Evolutionary conservation across 495 filamentous ascomycete genomes (phyloP).

Genomic region (Pseudoneurospora amorphoporcata): DNA sequence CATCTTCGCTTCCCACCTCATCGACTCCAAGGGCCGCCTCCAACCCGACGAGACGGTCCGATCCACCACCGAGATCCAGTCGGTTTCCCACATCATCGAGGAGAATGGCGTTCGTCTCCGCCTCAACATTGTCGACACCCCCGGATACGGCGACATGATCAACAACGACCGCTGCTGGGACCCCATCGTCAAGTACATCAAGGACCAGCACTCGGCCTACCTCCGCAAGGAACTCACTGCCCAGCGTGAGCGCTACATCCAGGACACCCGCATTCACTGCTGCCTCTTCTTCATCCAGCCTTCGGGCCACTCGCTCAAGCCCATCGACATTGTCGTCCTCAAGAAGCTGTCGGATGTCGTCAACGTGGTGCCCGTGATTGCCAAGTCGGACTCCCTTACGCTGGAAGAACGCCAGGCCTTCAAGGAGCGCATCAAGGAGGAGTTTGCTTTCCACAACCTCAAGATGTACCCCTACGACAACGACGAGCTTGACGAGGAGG

Average conservation of each 20-base stretch:
- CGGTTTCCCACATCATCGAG: conserved; percentile 97
- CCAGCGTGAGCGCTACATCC: conserved; percentile 97
- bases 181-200: conserved; percentile 99
- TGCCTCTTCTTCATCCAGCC: conserved; percentile 99
- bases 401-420: conserved; percentile 91
- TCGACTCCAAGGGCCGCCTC: conserved; percentile 94
- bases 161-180: conserved; percentile 99
- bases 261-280: conserved; percentile 98
- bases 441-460: conserved; percentile 98
- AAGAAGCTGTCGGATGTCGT: conserved; percentile 99
- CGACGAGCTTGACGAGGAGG: conserved; percentile 95
- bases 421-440: conserved; percentile 99
- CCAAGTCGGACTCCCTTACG: conserved; percentile 94
- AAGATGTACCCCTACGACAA: conserved; percentile 99
- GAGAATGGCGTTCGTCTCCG: conserved; percentile 97
- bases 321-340: conserved; percentile 97
- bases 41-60: conserved; percentile 86
- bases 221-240: conserved; percentile 99
- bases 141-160: conserved; percentile 96
- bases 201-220: conserved; percentile 99
- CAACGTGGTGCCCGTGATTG: conserved; percentile 98
- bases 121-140: conserved; percentile 94
- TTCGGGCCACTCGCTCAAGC: conserved; percentile 93
- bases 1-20: conserved; percentile 98
- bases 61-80: conserved; percentile 94